Evolutionary conservation across 371 early-diverging fungal species (phyloP).

Genomic region (Batrachochytrium dendrobatidis): DNA sequence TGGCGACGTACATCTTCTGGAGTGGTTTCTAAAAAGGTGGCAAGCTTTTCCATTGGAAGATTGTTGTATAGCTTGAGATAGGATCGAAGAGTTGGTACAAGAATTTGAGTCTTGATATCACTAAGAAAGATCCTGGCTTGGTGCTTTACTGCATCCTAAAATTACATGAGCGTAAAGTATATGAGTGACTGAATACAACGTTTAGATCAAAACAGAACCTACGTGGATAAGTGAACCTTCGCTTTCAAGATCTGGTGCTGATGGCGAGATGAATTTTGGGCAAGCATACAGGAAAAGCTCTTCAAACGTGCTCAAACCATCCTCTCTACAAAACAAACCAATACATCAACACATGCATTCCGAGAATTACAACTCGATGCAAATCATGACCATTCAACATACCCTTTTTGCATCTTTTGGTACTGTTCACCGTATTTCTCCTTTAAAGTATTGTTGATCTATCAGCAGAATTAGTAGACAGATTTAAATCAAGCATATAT

Average conservation of each 20-base stretch:
- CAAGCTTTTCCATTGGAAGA: slow-evolving; percentile 80
- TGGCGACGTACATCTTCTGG: slow-evolving; percentile 71
- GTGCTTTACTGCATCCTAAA: slow-evolving; percentile 40
- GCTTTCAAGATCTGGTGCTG: slow-evolving; percentile 61
- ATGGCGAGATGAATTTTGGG: slow-evolving; percentile 90
- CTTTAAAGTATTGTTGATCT: slow-evolving; percentile 74
- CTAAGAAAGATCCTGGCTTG: slow-evolving; percentile 78
- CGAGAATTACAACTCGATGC: too few relatives aligned
- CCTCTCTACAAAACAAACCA: slow-evolving; percentile 53
- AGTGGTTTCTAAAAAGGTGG: slow-evolving; percentile 77
- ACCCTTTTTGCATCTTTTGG: slow-evolving; percentile 75
- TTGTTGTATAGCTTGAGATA: slow-evolving; percentile 92
- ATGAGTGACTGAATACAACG: slow-evolving; percentile 3
- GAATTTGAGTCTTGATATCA: slow-evolving; percentile 78
- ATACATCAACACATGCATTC: too few relatives aligned
- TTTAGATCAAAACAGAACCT: too few relatives aligned
- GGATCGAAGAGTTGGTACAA: slow-evolving; percentile 80
- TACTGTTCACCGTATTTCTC: slow-evolving; percentile 91
- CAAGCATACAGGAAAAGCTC: slow-evolving; percentile 87
- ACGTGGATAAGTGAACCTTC: not conserved
- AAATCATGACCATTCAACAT: too few relatives aligned
- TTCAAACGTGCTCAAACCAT: slow-evolving; percentile 67
- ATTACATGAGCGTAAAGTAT: not conserved
- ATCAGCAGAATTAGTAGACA: slow-evolving; percentile 8
- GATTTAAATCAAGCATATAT: not conserved